Evolutionary conservation across 169 alveolate species (phyloP), one percentile per base, ranked within the genome.

Genomic region (Plasmodium adleri): DNA sequence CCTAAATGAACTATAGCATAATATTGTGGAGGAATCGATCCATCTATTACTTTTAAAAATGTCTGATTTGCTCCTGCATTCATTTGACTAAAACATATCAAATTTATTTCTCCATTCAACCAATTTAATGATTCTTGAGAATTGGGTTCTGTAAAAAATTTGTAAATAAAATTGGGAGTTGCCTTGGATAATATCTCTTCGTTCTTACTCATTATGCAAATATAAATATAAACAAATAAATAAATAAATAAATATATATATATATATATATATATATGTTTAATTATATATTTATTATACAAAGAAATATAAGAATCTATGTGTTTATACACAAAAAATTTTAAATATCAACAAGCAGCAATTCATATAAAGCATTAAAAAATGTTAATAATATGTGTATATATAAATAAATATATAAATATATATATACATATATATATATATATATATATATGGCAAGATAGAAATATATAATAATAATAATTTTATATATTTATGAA

Each of bases 151-250:
- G 85, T 83, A 45, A 83, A 83, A 83, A 83, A 83, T 43, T 68
- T 83, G 52, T 58, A 68, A 56, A 83, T 68, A 83, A 83, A 83
- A 49, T 83, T 50, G 4, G 91, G 91, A 32, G 91, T 83, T 0
- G 91, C 91, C 78, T 83, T 83, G 20, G 86, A 54, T 32, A 83
- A 50, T 39, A 83, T 83, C 50, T 83, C 91, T 67, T 83, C 91
- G 91, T 70, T 70, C 47, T 52, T 67, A 5, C 70, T 80, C 90
- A 80, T 80, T 67, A 58, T 76, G 50, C 3, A 7, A 4, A 59
- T n/a, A 59, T n/a, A 59, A 64, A 64, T 2, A 70, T 47, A 70
- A 70, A 17, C 20, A 17, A 1, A 17, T 32, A 45, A 66, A 66
- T 15, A 12, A 10, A 26, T 8, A 66, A 66, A 62, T 47, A 62